Evolutionary conservation across 139 green algal genomes (phyloP), one percentile per base, ranked within the genome.

Genomic region (Picochlorum sp.): DNA sequence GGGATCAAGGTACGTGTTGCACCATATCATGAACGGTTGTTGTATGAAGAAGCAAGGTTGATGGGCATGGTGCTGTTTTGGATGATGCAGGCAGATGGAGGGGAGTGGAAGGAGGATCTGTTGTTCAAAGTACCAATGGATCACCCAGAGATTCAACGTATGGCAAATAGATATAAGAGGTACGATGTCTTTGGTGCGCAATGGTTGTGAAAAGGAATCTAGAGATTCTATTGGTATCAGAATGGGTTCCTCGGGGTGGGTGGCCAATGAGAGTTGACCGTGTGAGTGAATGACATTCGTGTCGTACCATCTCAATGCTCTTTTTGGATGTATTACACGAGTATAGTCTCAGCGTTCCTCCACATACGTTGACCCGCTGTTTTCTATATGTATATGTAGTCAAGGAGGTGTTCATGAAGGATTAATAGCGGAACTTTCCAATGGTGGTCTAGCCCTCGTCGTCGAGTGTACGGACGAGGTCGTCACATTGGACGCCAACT

Each of bases 101-200:
- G 81, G 1, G 82, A 89, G 34, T 96, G 87, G 85, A 73, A 84
- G 54, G 41, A 67, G 21, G 87, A 93, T 30, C 71, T 95, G 45
- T 45, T 96, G 60, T 96, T 96, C 62, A 52, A 57, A 18, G 89
- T 96, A 49, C 85, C 88, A 4, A 61, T 57, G 0, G 72, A 85
- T 8, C 89, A 96, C 73, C 71, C 72, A 3, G 89, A 96, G 74
- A 63, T 96, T 26, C 24, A 83, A 63, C 77, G 86, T 1, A 69
- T 96, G 30, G 75, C 90, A 45, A 81, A 81, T 23, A 67, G 88
- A 13, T 95, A 95, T 80, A 90, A 89, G 50, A 92, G 86, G 47
- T 51, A 14, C 14, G 45, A 51, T 51, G 45, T 2, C 15, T 18
- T 20, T 51, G 14, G 45, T 54, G 47, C n/a, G n/a, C 47, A 54